Percentiles rank a stretch among this genome's conserved stretches.
These are phyloP conservation scores for Epichloe gansuensis DNA, from an alignment of 2,329 filamentous ascomycete genomes.

Conservation along the genomic window DNA sequence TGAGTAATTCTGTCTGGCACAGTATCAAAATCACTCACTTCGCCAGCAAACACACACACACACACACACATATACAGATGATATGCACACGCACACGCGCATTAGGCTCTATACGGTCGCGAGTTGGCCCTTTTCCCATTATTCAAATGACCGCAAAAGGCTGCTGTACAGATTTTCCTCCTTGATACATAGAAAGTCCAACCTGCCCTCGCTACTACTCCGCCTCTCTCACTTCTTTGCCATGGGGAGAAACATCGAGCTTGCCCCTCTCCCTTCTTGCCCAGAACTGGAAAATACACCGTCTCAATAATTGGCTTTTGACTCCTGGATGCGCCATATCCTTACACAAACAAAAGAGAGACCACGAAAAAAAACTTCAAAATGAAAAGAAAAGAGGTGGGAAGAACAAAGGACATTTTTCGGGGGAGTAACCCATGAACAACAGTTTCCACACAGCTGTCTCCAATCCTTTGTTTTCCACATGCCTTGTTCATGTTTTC, in stretches of 20 bases:
- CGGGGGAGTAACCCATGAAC: not conserved
- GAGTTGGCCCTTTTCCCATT: not conserved
- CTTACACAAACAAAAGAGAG: not conserved
- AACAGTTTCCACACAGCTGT: not conserved
- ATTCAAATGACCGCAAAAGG: constrained; percentile 1
- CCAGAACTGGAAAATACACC: not conserved
- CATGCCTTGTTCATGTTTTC: not conserved
- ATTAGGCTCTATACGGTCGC: not conserved
- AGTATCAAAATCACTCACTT: no score
- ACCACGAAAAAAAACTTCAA: not conserved
- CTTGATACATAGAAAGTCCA: not conserved
- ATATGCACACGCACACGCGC: not conserved
- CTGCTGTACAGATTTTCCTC: constrained; percentile 1
- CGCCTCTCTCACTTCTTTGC: not conserved
- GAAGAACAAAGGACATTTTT: not conserved
- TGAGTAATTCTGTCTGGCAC: not conserved
- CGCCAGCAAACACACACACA: not conserved
- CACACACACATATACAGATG: not conserved
- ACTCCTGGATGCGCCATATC: constrained; percentile 3
- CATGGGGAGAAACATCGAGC: not conserved
- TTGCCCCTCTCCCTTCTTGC: not conserved
- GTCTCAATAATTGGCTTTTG: not conserved
- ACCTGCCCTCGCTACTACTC: not conserved
- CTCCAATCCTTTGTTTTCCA: not conserved
- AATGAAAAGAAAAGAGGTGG: not conserved